phyloP scores from a whole-genome alignment of 1,139 yeast genomes.

The Candida dubliniensis region DNA sequence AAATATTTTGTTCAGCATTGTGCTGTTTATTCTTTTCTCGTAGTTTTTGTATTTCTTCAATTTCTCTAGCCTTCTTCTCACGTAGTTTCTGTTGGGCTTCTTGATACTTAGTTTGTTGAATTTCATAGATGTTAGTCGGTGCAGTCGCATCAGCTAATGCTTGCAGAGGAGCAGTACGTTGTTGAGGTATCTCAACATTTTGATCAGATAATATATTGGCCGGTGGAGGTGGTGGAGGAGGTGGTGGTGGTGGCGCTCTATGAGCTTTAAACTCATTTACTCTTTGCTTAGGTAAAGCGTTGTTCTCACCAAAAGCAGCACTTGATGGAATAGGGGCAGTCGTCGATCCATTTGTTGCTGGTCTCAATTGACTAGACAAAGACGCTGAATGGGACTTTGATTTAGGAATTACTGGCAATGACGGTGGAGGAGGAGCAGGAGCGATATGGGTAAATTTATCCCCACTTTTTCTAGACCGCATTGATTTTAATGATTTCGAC shows the following conservation, averaged over 20 bases:
- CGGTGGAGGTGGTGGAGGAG: conserved; percentile 20
- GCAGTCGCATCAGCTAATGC: conserved; percentile 16
- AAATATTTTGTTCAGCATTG: background rate
- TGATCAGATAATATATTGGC: conserved; percentile 3
- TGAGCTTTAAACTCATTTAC: conserved; percentile 30
- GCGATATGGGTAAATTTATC: conserved; percentile 20
- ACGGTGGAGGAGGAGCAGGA: conserved; percentile 21
- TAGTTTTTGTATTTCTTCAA: conserved; percentile 8
- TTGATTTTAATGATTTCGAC: conserved; percentile 39
- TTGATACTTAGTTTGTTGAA: conserved; percentile 12
- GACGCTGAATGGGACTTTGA: conserved; percentile 46
- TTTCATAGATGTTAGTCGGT: conserved; percentile 8
- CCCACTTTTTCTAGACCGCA: conserved; percentile 24
- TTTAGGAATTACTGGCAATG: conserved; percentile 36
- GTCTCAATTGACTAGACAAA: conserved; percentile 22
- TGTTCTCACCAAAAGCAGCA: conserved; percentile 27
- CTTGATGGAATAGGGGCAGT: conserved; percentile 42
- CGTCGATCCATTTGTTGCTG: conserved; percentile 27
- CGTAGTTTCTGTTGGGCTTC: conserved; percentile 14
- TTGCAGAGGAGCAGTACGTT: conserved; percentile 13
- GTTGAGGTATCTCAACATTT: conserved; percentile 12
- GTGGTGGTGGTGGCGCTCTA: conserved; percentile 39
- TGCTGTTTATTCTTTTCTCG: conserved; percentile 13
- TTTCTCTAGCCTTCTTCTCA: conserved; percentile 12
- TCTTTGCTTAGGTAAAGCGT: conserved; percentile 21